Base-by-base conservation (phyloP, 805 yeast species). In the Lipomyces lipofer region DNA sequence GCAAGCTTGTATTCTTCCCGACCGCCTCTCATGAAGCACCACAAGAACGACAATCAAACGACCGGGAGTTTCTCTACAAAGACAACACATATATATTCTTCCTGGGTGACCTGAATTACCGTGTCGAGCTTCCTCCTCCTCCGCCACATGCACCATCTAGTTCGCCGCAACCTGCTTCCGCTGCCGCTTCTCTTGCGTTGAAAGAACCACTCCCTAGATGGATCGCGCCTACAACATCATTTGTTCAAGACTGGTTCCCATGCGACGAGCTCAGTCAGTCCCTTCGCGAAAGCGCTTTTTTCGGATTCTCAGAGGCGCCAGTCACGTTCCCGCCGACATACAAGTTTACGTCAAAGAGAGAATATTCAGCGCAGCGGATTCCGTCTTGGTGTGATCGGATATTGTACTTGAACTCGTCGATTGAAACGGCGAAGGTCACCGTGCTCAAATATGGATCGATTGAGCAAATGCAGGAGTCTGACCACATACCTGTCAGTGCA, bases 321-420 rank as follows among this genome's bases (percentile, higher is more conserved):
- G 76, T 91, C 13, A 63, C 63, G 0, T 91, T 91, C 67, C 73
- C 73, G n/a, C 97, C 96, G 9, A 86, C 95, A 0, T 91, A 85
- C 73, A 91, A 91, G 70, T 87, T 74, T 67, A 74, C 83, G 0
- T 39, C 30, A 17, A 48, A 59, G 2, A 75, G 77, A n/a, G 69
- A 71, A 8, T 86, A 80, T 67, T 79, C 80, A 56, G 39, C 67
- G 1, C 83, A 82, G 60, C 74, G 97, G 51, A 72, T 73, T 1
- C 95, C 97, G 0, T 84, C 95, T 5, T 91, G 96, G 95, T 90
- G 97, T 69, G 98, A 91, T 67, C 71, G 98, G 49, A 79, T 91
- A 4, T 67, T 91, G 43, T 88, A 73, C 64, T 78, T 79, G 51
- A 66, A 74, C 1, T 80, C 83, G 22, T 68, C 69, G 54, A 61